Percentiles rank a stretch among this genome's conserved stretches.
Conservation (phyloP, 2,329 filamentous ascomycete species). For the Neonectria sp. region DNA sequence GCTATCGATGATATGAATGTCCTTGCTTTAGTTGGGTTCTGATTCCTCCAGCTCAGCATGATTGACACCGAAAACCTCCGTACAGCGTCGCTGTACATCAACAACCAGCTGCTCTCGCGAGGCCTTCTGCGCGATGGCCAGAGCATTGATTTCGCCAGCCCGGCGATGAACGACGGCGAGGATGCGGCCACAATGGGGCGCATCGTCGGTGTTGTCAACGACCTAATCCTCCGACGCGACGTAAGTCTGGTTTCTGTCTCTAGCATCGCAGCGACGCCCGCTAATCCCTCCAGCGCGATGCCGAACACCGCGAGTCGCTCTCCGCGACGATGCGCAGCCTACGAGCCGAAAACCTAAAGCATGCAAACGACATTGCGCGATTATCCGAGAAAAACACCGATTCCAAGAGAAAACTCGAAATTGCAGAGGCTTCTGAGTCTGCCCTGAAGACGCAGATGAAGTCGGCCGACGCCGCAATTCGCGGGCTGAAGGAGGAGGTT, state of each 20-base stretch:
- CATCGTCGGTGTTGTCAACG: conserved; percentile 94
- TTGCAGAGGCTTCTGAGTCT: conserved; percentile 79
- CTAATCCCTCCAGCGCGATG: conserved; percentile 77
- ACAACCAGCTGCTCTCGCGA: conserved; percentile 78
- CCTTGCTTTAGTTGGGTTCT: conserved; percentile 28
- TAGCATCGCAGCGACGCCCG: neutral
- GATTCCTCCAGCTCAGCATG: conserved; percentile 56
- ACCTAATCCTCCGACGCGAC: conserved; percentile 90
- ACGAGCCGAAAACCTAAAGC: conserved; percentile 81
- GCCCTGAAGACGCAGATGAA: conserved; percentile 78
- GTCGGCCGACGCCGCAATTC: conserved; percentile 80
- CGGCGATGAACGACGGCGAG: conserved; percentile 73
- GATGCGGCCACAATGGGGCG: conserved; percentile 79
- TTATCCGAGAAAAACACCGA: conserved; percentile 69
- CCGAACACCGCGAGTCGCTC: conserved; percentile 88
- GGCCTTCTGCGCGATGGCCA: conserved; percentile 78
- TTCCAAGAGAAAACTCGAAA: conserved; percentile 68
- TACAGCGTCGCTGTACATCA: conserved; percentile 80
- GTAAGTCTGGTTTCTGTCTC: conserved; percentile 62
- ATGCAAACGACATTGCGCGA: conserved; percentile 77
- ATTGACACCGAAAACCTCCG: conserved; percentile 74
- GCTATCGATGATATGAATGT: conserved; percentile 42
- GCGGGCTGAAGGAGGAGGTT: conserved; percentile 88
- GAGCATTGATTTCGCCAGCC: conserved; percentile 85
- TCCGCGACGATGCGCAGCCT: conserved; percentile 83